Conservation (phyloP, 2,329 filamentous ascomycete species). For the Sclerotinia borealis region DNA sequence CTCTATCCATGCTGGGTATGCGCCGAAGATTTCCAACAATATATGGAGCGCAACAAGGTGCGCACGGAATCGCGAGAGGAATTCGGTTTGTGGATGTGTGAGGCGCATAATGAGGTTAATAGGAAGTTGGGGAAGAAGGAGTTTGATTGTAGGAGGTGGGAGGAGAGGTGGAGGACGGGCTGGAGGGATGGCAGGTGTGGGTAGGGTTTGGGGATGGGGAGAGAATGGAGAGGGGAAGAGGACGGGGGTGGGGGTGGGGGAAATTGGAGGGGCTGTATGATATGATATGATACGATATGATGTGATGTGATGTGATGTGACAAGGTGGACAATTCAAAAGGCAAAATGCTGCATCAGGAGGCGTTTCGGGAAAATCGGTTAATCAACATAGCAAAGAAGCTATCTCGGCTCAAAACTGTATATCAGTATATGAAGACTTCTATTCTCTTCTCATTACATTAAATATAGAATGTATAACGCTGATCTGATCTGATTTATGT, state of each 20-base stretch:
- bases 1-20: constrained; percentile 96
- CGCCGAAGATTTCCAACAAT: constrained; percentile 81
- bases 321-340: neutral
- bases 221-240: no score
- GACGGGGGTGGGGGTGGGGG: no score
- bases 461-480: neutral
- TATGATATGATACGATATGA: neutral
- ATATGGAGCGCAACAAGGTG: constrained; percentile 64
- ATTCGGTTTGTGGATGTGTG: constrained; percentile 77
- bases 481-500: neutral
- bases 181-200: constrained; percentile 67
- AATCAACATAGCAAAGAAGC: neutral
- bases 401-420: neutral
- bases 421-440: neutral
- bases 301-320: neutral
- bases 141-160: constrained; percentile 88
- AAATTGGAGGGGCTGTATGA: neutral
- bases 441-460: neutral
- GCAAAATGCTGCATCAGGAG: neutral
- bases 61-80: constrained; percentile 56
- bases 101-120: constrained; percentile 84
- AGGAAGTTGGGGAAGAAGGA: constrained; percentile 80
- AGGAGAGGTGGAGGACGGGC: constrained; percentile 90
- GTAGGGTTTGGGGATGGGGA: constrained; percentile 39
- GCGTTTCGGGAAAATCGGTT: neutral